Percentiles rank a stretch among this genome's conserved stretches.
Evolutionary conservation across 1,139 yeast species (phyloP).

Genomic region (Candida gigantensis): DNA sequence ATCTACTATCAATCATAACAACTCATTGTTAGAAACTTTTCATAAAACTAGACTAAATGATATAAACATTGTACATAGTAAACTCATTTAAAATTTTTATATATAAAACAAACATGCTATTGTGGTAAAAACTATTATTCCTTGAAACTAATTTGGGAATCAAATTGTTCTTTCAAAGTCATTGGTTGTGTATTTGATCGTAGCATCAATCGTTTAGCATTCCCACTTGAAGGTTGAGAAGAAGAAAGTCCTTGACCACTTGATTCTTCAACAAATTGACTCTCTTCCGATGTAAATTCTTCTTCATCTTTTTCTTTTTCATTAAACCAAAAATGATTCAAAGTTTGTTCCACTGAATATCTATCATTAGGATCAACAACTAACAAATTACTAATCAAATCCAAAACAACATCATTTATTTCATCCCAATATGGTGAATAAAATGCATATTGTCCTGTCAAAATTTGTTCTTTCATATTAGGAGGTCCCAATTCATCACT

Average conservation of each 20-base stretch:
- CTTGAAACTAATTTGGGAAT: constrained; percentile 26
- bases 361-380: constrained; percentile 59
- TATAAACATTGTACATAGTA: constrained; percentile 11
- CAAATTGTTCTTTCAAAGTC: constrained; percentile 34
- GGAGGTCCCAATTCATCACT: constrained; percentile 83
- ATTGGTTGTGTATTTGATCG: constrained; percentile 36
- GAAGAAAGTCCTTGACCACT: not conserved
- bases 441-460: constrained; percentile 67
- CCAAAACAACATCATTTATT: constrained; percentile 62
- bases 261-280: constrained; percentile 8
- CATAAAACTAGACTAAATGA: constrained; percentile 30
- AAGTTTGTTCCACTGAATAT: constrained; percentile 50
- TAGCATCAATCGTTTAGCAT: constrained; percentile 7
- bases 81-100: constrained; percentile 3
- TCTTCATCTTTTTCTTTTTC: constrained; percentile 4
- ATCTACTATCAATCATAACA: constrained; percentile 26
- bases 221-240: constrained; percentile 1
- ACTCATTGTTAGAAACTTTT: constrained; percentile 30
- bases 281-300: constrained; percentile 7
- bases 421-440: constrained; percentile 82
- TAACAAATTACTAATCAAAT: constrained; percentile 61
- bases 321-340: constrained; percentile 60
- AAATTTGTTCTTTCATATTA: constrained; percentile 70
- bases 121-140: too few species aligned
- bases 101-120: too few species aligned